Evolutionary conservation across 1,284 basidiomycete species (phyloP).

Genomic region (Psilocybe mexicana): DNA sequence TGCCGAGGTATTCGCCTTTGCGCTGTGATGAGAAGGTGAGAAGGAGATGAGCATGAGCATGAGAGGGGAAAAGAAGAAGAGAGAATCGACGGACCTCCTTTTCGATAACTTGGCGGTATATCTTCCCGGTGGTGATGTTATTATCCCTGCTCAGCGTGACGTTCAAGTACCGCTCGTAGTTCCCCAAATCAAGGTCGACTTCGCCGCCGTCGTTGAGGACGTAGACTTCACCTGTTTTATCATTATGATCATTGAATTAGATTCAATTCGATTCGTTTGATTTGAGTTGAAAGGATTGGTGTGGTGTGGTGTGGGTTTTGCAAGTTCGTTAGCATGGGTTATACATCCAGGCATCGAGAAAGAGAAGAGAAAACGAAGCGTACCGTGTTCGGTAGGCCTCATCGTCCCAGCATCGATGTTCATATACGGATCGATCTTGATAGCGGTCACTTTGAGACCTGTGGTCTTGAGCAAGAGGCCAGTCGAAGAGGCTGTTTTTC

Average conservation of each 20-base stretch:
- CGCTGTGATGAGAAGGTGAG: neutral
- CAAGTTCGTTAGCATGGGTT: no score
- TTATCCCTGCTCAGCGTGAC: conserved; percentile 94
- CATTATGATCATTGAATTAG: no score
- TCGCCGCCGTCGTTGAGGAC: conserved; percentile 99
- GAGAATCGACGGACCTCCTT: conserved; percentile 73
- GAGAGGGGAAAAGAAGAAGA: no score
- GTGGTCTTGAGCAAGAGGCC: conserved; percentile 94
- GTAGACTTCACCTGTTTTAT: conserved; percentile 85
- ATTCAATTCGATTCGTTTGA: no score
- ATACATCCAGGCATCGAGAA: no score
- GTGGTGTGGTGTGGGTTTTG: no score
- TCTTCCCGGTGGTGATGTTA: conserved; percentile 99
- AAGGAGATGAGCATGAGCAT: neutral
- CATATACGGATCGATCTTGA: conserved; percentile 99
- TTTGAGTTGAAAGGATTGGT: no score
- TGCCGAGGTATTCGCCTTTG: conserved; percentile 95
- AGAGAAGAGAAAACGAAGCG: conserved; percentile 27
- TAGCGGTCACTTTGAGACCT: conserved; percentile 95
- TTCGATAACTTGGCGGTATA: conserved; percentile 96
- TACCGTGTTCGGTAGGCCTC: conserved; percentile 97
- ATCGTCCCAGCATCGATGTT: conserved; percentile 99
- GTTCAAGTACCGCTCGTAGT: conserved; percentile 97
- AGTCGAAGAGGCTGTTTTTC: conserved; percentile 84
- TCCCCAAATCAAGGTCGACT: conserved; percentile 96